phyloP scores from a whole-genome alignment of 2,329 filamentous ascomycete genomes.

The Raffaelea albimanens region DNA sequence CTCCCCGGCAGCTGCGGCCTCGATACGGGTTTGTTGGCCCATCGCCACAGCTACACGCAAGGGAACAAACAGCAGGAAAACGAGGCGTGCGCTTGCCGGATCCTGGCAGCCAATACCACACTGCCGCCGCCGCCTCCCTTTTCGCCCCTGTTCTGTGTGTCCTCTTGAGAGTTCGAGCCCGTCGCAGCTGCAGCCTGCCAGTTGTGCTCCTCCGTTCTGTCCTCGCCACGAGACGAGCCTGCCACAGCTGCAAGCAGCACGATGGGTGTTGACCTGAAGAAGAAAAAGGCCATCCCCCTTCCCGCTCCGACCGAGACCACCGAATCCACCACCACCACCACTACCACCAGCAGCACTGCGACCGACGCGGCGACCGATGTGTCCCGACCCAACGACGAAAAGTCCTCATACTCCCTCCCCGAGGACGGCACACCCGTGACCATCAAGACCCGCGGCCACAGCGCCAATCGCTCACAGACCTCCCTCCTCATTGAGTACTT shows the following conservation, averaged over 20 bases:
- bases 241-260: slow-evolving; percentile 4
- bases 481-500: slow-evolving; percentile 93
- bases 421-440: slow-evolving; percentile 88
- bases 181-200: no score
- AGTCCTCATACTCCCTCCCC: slow-evolving; percentile 69
- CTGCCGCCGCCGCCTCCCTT: no score
- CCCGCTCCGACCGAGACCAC: slow-evolving; percentile 65
- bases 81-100: no score
- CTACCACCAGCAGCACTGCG: slow-evolving; percentile 16
- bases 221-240: no score
- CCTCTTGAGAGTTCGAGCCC: no score
- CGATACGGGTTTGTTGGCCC: no score
- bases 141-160: no score
- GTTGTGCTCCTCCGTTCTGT: no score
- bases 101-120: neutral
- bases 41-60: no score
- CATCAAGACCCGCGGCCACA: slow-evolving; percentile 66
- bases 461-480: slow-evolving; percentile 63
- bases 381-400: slow-evolving; percentile 58
- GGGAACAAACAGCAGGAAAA: no score
- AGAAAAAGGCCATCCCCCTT: slow-evolving; percentile 43
- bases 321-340: slow-evolving; percentile 34
- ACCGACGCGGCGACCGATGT: slow-evolving; percentile 57
- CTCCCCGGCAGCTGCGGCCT: slow-evolving; percentile 5
- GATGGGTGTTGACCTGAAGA: slow-evolving; percentile 38